Percentiles rank a stretch among this genome's conserved stretches.
These are phyloP conservation scores for Lotus japonicus DNA, from an alignment of 306 rosid species.

Conservation along the genomic window DNA sequence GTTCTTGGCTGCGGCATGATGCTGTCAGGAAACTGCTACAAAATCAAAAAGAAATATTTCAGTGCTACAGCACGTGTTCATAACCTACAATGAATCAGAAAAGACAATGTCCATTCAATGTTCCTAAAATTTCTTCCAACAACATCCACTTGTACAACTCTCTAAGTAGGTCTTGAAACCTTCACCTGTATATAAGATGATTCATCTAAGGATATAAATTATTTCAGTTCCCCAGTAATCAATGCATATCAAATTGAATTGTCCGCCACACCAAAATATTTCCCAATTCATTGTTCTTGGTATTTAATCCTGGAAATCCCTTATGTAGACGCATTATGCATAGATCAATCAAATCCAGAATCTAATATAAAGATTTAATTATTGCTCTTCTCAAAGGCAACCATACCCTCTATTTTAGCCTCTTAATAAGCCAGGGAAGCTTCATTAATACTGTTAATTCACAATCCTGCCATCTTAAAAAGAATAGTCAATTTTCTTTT, in stretches of 20 bases:
- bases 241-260: background rate
- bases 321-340: too few relatives aligned
- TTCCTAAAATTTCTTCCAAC: background rate
- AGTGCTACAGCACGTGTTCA: constrained; percentile 19
- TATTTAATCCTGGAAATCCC: too few relatives aligned
- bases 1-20: constrained; percentile 66
- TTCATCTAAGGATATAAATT: background rate
- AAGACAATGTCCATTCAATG: background rate
- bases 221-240: background rate
- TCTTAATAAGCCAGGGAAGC: too few relatives aligned
- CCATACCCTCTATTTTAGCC: too few relatives aligned
- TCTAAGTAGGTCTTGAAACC: background rate
- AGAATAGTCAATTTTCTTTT: too few relatives aligned
- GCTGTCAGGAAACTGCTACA: constrained; percentile 77
- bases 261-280: background rate
- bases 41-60: constrained; percentile 33
- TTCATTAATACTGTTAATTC: too few relatives aligned
- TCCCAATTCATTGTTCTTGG: too few relatives aligned
- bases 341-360: too few relatives aligned
- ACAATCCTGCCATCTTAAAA: too few relatives aligned
- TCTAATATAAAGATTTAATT: too few relatives aligned
- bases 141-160: background rate
- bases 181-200: background rate
- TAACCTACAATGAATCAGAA: background rate
- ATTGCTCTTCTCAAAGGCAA: too few relatives aligned